Percentiles rank a stretch among this genome's conserved stretches.
phyloP scores from a whole-genome alignment of 2,329 filamentous ascomycete genomes.

The Neofusicoccum sp. region DNA sequence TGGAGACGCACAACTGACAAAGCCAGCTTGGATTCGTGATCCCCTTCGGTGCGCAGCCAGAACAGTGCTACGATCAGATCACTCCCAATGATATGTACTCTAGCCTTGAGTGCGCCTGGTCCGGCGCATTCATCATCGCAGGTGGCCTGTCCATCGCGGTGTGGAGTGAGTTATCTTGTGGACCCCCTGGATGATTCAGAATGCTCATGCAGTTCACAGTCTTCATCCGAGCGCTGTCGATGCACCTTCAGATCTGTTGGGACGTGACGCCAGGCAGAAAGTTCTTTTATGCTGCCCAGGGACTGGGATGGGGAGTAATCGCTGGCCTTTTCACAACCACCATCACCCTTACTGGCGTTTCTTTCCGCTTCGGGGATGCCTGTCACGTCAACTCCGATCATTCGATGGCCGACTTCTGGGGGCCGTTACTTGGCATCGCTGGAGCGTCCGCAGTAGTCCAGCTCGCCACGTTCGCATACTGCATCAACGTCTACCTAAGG shows the following conservation, averaged over 20 bases:
- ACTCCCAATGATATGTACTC: conserved; percentile 92
- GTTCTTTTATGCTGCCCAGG: conserved; percentile 86
- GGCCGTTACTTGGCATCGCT: conserved; percentile 79
- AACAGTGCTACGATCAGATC: conserved; percentile 85
- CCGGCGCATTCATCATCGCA: conserved; percentile 80
- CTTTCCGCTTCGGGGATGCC: conserved; percentile 86
- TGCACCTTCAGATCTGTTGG: conserved; percentile 98
- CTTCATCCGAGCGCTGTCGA: conserved; percentile 84
- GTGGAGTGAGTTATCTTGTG: conserved; percentile 62
- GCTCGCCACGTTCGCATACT: conserved; percentile 79
- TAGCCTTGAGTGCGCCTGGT: conserved; percentile 80
- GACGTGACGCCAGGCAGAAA: conserved; percentile 83
- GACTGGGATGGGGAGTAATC: conserved; percentile 82
- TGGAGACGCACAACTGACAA: conserved; percentile 21
- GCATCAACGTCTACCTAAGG: conserved; percentile 89
- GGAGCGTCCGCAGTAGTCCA: conserved; percentile 78
- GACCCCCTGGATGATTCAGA: background rate
- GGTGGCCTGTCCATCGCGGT: conserved; percentile 83
- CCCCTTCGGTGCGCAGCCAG: conserved; percentile 74
- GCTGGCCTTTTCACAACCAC: conserved; percentile 73
- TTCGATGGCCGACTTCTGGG: conserved; percentile 85
- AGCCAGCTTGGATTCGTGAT: conserved; percentile 88
- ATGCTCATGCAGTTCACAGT: conserved; percentile 46
- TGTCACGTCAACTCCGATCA: conserved; percentile 94
- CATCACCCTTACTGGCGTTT: conserved; percentile 85